Conservation (phyloP, 768 basidiomycete genomes). For the Psilocybe cyanescens region DNA sequence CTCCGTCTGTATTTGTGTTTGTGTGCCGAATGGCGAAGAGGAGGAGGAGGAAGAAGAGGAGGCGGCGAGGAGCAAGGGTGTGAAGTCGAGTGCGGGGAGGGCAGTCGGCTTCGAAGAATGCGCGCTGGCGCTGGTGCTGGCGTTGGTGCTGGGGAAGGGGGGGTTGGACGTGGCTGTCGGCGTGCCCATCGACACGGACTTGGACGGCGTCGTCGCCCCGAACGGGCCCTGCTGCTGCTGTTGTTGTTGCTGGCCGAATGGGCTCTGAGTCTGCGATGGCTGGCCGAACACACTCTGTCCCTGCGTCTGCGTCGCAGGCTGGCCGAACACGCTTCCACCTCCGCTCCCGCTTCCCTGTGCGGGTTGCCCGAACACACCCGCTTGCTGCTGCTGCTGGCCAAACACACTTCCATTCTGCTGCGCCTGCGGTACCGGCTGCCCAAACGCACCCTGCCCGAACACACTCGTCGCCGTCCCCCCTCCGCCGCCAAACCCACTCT, state of each 20-base stretch:
- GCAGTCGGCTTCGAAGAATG: not conserved
- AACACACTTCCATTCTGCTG: too few relatives aligned
- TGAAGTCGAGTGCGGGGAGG: not conserved
- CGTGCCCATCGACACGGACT: not conserved
- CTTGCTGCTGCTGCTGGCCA: conserved; percentile 10
- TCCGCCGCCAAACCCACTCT: conserved; percentile 22
- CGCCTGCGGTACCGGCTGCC: not conserved
- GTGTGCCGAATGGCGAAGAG: not conserved
- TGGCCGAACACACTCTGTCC: conserved; percentile 18
- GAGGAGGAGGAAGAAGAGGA: not conserved
- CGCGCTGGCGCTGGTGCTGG: not conserved
- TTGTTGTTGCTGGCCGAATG: not conserved
- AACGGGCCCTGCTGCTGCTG: not conserved
- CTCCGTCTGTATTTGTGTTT: not conserved
- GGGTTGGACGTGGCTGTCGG: conserved; percentile 1
- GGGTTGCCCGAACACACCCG: conserved; percentile 21
- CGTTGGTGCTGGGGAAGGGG: conserved; percentile 15
- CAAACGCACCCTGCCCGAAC: conserved; percentile 29
- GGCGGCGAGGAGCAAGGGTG: not conserved
- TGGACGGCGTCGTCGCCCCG: not conserved
- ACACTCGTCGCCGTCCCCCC: conserved; percentile 18
- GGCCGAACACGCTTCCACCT: conserved; percentile 1
- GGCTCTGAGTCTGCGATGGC: not conserved
- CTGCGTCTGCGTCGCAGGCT: not conserved
- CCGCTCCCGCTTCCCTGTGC: not conserved